Percentiles rank a stretch among this genome's conserved stretches.
Evolutionary conservation across 2,329 filamentous ascomycete genomes (phyloP).

Genomic region (Zymoseptoria tritici): DNA sequence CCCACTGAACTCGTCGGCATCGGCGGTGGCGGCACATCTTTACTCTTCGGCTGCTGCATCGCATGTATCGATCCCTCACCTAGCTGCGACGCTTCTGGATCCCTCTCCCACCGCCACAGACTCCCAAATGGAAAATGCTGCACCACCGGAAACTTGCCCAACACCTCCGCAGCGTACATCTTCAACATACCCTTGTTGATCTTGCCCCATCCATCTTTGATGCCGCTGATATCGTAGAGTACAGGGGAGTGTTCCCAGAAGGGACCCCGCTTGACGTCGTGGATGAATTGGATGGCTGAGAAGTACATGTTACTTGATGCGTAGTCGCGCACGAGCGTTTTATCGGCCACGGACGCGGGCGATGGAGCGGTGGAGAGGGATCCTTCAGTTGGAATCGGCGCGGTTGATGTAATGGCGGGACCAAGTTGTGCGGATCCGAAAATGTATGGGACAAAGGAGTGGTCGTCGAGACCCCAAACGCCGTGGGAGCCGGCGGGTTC

Average conservation of each 20-base stretch:
- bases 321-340: conserved; percentile 34
- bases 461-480: conserved; percentile 48
- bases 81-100: conserved; percentile 26
- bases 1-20: conserved; percentile 5
- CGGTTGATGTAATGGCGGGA: conserved; percentile 59
- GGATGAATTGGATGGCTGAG: conserved; percentile 90
- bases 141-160: conserved; percentile 96
- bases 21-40: conserved; percentile 14
- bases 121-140: conserved; percentile 66
- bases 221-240: conserved; percentile 86
- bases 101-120: conserved; percentile 42
- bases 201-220: conserved; percentile 87
- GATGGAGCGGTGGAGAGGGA: conserved; percentile 62
- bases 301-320: conserved; percentile 66
- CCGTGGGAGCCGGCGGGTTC: conserved; percentile 80
- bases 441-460: conserved; percentile 79
- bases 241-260: conserved; percentile 95
- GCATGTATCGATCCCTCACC: conserved; percentile 19
- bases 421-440: conserved; percentile 88
- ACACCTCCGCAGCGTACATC: conserved; percentile 96
- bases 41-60: conserved; percentile 25
- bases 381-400: conserved; percentile 65
- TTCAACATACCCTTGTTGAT: conserved; percentile 98
- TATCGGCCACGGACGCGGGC: conserved; percentile 56
- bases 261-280: conserved; percentile 90